phyloP scores from a whole-genome alignment of 1,284 basidiomycete genomes.

The Ustilago trichophora region DNA sequence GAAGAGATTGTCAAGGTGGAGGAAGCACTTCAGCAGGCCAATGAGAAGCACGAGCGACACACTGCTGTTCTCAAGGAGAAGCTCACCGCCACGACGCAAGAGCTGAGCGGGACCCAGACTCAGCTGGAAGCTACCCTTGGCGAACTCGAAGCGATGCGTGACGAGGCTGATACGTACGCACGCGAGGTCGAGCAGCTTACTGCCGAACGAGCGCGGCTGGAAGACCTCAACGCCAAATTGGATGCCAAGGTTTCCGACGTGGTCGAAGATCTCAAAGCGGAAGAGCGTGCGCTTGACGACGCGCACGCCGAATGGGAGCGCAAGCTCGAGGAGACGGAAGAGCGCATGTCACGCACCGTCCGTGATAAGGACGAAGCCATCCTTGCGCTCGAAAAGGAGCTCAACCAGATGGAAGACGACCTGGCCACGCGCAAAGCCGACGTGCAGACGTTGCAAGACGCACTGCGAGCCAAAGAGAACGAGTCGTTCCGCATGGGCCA shows the following conservation, averaged over 20 bases:
- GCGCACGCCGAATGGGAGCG: constrained; percentile 68
- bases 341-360: constrained; percentile 48
- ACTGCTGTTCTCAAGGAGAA: constrained; percentile 44
- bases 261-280: constrained; percentile 67
- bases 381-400: constrained; percentile 50
- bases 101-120: constrained; percentile 29
- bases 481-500: constrained; percentile 77
- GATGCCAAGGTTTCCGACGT: constrained; percentile 63
- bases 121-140: constrained; percentile 37
- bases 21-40: constrained; percentile 72
- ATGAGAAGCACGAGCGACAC: constrained; percentile 54
- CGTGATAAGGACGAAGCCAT: constrained; percentile 59
- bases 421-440: constrained; percentile 47
- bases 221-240: constrained; percentile 54
- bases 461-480: constrained; percentile 73
- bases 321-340: constrained; percentile 57
- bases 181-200: constrained; percentile 47
- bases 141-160: constrained; percentile 49
- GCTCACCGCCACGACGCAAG: constrained; percentile 25
- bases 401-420: constrained; percentile 49
- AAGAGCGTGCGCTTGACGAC: constrained; percentile 67
- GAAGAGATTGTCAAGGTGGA: constrained; percentile 75
- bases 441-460: constrained; percentile 72
- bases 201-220: constrained; percentile 33
- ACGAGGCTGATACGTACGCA: constrained; percentile 44